Percentiles rank a stretch among this genome's conserved stretches.
These are phyloP conservation scores for Quercus agrifolia DNA, from an alignment of 306 rosid genomes.

Conservation along the genomic window DNA sequence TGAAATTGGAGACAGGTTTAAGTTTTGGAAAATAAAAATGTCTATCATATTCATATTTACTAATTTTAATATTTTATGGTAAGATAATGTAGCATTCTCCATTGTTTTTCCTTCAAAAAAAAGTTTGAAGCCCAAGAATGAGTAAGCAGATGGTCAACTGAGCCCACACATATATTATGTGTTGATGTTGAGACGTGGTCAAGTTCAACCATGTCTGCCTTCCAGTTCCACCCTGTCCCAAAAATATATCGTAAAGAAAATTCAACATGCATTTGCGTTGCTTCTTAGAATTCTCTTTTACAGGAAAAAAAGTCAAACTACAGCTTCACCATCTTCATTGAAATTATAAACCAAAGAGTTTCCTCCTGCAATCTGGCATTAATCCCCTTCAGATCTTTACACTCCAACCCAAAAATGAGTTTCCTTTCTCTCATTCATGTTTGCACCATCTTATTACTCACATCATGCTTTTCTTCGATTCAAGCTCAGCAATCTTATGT, in stretches of 20 bases:
- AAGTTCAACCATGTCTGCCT: no score
- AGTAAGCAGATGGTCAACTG: no score
- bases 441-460: slow-evolving; percentile 16
- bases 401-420: slow-evolving; percentile 37
- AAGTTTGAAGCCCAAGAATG: no score
- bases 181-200: not conserved
- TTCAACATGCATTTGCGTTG: not conserved
- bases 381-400: not conserved
- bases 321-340: not conserved
- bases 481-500: slow-evolving; percentile 70
- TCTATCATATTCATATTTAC: no score
- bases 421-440: slow-evolving; percentile 14
- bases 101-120: no score
- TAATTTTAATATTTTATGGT: no score
- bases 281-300: not conserved
- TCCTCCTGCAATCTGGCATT: not conserved
- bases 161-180: no score
- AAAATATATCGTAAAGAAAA: not conserved
- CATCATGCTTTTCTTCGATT: slow-evolving; percentile 21
- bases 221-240: not conserved
- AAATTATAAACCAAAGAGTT: not conserved
- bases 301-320: no score
- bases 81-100: no score
- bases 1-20: not conserved
- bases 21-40: no score